These are phyloP conservation scores for Triglochin maritima DNA, from an alignment of 106 monocot species.

Conservation along the genomic window DNA sequence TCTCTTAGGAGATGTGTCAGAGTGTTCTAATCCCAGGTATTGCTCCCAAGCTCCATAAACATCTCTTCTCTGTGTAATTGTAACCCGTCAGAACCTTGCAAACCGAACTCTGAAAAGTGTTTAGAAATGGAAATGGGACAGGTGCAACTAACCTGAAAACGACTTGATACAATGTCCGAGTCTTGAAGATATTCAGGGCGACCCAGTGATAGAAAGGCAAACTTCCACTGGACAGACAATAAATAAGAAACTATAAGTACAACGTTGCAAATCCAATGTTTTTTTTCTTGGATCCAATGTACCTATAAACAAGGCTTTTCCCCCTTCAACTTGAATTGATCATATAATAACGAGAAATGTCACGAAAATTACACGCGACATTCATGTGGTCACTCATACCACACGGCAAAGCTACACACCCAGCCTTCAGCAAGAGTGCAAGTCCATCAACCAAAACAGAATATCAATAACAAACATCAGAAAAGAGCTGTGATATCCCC, in stretches of 20 bases:
- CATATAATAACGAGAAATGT: no score
- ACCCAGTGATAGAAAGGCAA: constrained; percentile 81
- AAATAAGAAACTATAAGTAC: background rate
- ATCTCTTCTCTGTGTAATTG: constrained; percentile 54
- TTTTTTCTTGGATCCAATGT: background rate
- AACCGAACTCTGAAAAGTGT: background rate
- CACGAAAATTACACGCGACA: no score
- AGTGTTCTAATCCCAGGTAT: constrained; percentile 91
- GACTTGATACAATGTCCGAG: constrained; percentile 57
- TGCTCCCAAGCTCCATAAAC: constrained; percentile 99
- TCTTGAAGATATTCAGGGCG: constrained; percentile 92
- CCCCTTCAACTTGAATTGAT: no score
- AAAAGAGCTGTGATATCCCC: no score
- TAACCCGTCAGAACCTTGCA: background rate
- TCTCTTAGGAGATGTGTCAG: constrained; percentile 85
- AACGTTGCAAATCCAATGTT: background rate
- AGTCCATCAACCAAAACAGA: no score
- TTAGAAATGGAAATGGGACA: background rate
- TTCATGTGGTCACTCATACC: no score
- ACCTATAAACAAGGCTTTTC: background rate
- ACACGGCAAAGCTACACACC: no score
- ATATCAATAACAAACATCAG: no score
- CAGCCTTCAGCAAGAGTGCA: no score
- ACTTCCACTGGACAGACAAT: constrained; percentile 66
- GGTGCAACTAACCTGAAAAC: constrained; percentile 52